Percentiles rank a stretch among this genome's conserved stretches.
These are phyloP conservation scores for Quercus bicolor DNA, from an alignment of 306 rosid genomes.

Conservation along the genomic window DNA sequence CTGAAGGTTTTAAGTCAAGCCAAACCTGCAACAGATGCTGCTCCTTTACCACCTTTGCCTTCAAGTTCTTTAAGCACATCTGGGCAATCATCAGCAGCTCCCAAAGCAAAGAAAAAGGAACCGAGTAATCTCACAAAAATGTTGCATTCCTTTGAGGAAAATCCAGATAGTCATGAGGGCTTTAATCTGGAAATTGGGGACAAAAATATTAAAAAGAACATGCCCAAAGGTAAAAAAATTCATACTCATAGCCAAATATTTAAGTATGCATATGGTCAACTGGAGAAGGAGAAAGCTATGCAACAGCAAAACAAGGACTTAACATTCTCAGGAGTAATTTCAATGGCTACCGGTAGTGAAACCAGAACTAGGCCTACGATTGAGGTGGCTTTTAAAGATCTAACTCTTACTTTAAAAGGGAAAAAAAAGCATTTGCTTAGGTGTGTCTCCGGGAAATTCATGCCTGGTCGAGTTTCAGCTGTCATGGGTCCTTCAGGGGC, in stretches of 20 bases:
- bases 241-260: conserved; percentile 77
- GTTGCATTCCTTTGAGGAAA: conserved; percentile 51
- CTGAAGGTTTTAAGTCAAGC: too few relatives aligned
- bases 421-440: conserved; percentile 58
- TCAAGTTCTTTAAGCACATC: conserved; percentile 37
- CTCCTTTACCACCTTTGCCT: conserved; percentile 21
- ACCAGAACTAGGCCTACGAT: conserved; percentile 56
- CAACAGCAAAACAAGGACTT: conserved; percentile 62
- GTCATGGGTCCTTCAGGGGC: conserved; percentile 96
- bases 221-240: conserved; percentile 47
- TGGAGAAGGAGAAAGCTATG: conserved; percentile 85
- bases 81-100: conserved; percentile 23
- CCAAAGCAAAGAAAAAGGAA: conserved; percentile 42
- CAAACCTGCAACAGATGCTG: not conserved
- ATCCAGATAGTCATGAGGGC: conserved; percentile 52
- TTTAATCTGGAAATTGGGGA: conserved; percentile 65
- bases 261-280: conserved; percentile 79
- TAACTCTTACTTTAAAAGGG: conserved; percentile 68
- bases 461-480: conserved; percentile 78
- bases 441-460: conserved; percentile 66
- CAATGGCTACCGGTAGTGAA: conserved; percentile 64
- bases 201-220: conserved; percentile 58
- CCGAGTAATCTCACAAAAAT: conserved; percentile 56
- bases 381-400: conserved; percentile 71
- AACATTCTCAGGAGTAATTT: conserved; percentile 73